phyloP scores from a whole-genome alignment of 2,329 filamentous ascomycete genomes.

The Lecanicillium sp. region DNA sequence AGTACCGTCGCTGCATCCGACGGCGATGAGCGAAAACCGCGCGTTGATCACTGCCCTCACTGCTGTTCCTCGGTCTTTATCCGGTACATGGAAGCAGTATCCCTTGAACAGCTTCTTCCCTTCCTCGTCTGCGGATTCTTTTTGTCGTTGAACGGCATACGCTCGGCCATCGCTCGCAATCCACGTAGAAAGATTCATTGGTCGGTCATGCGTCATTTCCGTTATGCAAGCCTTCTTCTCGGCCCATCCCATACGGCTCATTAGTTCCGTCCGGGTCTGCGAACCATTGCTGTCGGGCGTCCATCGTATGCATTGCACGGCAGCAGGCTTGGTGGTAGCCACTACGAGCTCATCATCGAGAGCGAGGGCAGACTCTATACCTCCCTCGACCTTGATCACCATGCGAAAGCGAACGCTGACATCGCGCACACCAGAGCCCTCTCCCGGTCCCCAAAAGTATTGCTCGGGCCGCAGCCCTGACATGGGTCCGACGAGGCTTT shows the following conservation, averaged over 20 bases:
- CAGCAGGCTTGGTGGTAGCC: constrained; percentile 81
- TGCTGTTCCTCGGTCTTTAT: constrained; percentile 51
- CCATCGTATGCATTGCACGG: constrained; percentile 97
- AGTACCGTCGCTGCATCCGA: constrained; percentile 72
- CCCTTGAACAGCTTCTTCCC: constrained; percentile 73
- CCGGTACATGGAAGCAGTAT: constrained; percentile 79
- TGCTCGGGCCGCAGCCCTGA: constrained; percentile 49
- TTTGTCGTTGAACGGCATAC: constrained; percentile 78
- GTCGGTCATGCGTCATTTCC: constrained; percentile 88
- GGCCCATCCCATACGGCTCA: constrained; percentile 82
- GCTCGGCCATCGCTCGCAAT: constrained; percentile 79
- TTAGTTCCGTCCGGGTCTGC: constrained; percentile 84
- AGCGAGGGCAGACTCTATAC: constrained; percentile 79
- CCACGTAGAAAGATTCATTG: constrained; percentile 95
- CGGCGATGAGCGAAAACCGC: constrained; percentile 84
- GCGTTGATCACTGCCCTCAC: constrained; percentile 81
- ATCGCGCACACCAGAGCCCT: constrained; percentile 75
- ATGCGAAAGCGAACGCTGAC: constrained; percentile 89
- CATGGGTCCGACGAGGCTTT: constrained; percentile 52
- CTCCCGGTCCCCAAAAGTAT: constrained; percentile 68
- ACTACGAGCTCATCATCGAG: constrained; percentile 90
- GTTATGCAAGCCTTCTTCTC: constrained; percentile 67
- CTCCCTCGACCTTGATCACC: constrained; percentile 96
- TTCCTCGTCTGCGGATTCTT: constrained; percentile 37
- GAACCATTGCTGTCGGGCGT: constrained; percentile 71